These are phyloP conservation scores for Hyaloscypha finlandica DNA, from an alignment of 495 filamentous ascomycete species.

Conservation along the genomic window DNA sequence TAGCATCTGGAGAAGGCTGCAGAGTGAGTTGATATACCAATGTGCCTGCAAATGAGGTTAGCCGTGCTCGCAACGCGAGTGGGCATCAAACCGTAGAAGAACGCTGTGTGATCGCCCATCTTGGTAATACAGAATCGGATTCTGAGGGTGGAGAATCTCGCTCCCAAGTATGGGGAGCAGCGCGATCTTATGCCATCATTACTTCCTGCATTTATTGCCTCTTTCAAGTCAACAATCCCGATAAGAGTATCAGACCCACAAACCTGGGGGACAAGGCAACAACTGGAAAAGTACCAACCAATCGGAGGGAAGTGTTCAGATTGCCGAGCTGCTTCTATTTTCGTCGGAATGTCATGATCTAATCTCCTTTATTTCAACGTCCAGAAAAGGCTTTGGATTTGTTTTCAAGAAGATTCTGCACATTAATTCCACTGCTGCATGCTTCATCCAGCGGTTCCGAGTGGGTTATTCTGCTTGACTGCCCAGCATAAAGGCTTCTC, in stretches of 20 bases:
- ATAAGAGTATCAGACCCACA: not conserved
- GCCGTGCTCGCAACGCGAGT: not conserved
- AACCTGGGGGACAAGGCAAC: not conserved
- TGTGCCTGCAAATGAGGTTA: slow-evolving; percentile 31
- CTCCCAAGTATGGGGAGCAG: slow-evolving; percentile 16
- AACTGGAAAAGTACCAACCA: not conserved
- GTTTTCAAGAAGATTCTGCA: not conserved
- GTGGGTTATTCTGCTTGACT: no score
- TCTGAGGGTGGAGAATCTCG: not conserved
- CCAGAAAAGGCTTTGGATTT: not conserved
- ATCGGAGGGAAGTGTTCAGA: not conserved
- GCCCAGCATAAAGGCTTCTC: not conserved
- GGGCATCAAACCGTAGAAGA: slow-evolving; percentile 54
- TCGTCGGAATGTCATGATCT: no score
- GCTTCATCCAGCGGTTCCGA: no score
- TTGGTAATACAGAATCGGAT: not conserved
- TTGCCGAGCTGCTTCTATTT: not conserved
- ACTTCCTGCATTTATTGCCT: not conserved
- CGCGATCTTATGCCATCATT: slow-evolving; percentile 7
- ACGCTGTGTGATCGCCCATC: slow-evolving; percentile 47
- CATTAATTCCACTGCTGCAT: no score
- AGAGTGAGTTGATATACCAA: slow-evolving; percentile 30
- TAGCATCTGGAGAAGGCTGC: not conserved
- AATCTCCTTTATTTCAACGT: slow-evolving; percentile 1
- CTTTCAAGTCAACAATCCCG: slow-evolving; percentile 1